Percentiles rank a stretch among this genome's conserved stretches.
These are phyloP conservation scores for Avena insularis DNA, from an alignment of 176 grass and related monocot genomes.

Conservation along the genomic window DNA sequence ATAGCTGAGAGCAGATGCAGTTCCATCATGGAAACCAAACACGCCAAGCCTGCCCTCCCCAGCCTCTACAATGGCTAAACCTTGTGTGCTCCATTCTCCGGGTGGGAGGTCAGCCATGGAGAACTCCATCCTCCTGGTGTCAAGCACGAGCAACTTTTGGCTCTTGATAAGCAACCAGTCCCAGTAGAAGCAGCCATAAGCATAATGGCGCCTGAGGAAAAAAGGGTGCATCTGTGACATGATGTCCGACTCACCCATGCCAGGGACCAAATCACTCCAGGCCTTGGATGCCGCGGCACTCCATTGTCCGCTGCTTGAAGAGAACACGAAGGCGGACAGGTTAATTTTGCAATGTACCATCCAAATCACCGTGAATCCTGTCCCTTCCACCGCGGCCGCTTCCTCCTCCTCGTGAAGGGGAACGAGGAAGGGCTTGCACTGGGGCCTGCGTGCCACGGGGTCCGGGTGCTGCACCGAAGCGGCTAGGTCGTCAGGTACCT, in stretches of 20 bases:
- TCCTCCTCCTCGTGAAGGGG: no score
- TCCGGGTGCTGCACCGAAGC: no score
- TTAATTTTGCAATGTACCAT: no score
- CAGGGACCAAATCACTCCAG: not conserved
- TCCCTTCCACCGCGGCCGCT: no score
- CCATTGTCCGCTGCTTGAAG: no score
- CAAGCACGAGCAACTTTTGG: not conserved
- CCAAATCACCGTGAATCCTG: no score
- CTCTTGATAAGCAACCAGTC: not conserved
- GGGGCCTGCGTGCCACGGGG: no score
- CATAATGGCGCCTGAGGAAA: not conserved
- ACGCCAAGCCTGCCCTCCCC: not conserved
- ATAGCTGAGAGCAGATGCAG: not conserved
- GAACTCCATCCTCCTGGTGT: not conserved
- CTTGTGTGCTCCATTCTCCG: not conserved
- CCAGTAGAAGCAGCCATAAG: slow-evolving; percentile 3
- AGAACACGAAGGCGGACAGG: no score
- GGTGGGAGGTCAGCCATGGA: not conserved
- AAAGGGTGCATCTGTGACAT: not conserved
- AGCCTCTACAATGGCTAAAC: not conserved
- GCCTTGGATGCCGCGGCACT: no score
- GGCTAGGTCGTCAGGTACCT: no score
- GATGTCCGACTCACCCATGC: not conserved
- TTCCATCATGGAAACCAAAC: not conserved
- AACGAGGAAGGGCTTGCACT: no score